Conservation (phyloP, 1,139 yeast species). For the Suhomyces chickasaworum region DNA sequence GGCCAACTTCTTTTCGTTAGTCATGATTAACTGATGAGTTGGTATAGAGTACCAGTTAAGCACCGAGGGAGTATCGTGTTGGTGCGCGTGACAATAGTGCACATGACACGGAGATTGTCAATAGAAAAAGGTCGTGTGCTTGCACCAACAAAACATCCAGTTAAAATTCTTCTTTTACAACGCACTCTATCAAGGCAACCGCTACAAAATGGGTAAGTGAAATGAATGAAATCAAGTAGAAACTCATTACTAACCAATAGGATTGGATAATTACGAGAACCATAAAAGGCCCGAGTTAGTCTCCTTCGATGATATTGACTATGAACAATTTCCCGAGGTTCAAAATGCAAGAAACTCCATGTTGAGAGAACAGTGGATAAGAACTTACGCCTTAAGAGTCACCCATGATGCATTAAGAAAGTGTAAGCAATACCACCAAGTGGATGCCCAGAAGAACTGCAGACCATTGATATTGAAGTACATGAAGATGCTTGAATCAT, state of each 20-base stretch:
- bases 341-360: slow-evolving; percentile 75
- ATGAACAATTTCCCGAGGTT: slow-evolving; percentile 63
- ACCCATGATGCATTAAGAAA: slow-evolving; percentile 75
- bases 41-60: neutral
- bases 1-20: neutral
- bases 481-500: slow-evolving; percentile 71
- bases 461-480: slow-evolving; percentile 68
- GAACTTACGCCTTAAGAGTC: slow-evolving; percentile 66
- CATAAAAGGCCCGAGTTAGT: slow-evolving; percentile 74
- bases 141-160: slow-evolving; percentile 20
- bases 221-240: neutral
- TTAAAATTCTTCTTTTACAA: slow-evolving; percentile 25
- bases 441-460: slow-evolving; percentile 73
- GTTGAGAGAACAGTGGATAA: slow-evolving; percentile 80
- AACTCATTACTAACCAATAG: slow-evolving; percentile 24
- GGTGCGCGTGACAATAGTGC: neutral
- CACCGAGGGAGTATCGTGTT: neutral
- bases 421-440: slow-evolving; percentile 74
- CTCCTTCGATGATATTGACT: slow-evolving; percentile 82
- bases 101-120: neutral
- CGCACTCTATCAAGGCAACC: slow-evolving; percentile 6
- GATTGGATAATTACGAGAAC: slow-evolving; percentile 43
- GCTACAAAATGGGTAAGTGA: slow-evolving; percentile 12
- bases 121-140: slow-evolving; percentile 8
- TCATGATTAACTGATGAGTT: neutral